phyloP scores from a whole-genome alignment of 345 rosid genomes.

The Hibiscus tridactylites region DNA sequence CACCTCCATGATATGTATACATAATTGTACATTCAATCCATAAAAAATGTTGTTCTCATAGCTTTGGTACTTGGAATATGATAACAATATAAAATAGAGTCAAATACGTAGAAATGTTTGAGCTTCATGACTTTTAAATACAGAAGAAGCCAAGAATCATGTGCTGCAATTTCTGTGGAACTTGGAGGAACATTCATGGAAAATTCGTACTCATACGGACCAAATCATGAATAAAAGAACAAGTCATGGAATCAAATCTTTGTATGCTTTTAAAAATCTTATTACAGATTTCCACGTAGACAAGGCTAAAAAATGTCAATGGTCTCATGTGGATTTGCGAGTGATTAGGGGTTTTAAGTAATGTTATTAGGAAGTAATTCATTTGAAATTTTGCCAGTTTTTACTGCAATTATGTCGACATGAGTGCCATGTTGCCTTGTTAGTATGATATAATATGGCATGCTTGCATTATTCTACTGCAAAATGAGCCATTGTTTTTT shows the following conservation, averaged over 20 bases:
- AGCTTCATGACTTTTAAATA: neutral
- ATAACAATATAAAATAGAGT: neutral
- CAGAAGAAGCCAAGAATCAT: neutral
- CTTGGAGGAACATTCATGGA: constrained; percentile 5
- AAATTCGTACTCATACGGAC: neutral
- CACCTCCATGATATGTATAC: neutral
- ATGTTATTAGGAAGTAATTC: neutral
- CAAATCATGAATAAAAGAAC: neutral
- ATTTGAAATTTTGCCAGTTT: neutral
- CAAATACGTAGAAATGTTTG: neutral
- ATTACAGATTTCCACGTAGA: neutral
- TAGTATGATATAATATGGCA: neutral
- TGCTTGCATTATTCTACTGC: neutral
- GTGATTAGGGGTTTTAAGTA: neutral
- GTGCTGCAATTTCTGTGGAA: neutral
- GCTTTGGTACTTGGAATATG: neutral
- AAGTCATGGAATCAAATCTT: neutral
- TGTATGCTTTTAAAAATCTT: neutral
- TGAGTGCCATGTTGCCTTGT: neutral
- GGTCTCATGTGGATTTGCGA: neutral
- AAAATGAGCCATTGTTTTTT: neutral
- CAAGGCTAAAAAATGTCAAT: neutral
- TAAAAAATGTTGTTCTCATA: too few relatives aligned
- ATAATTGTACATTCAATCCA: neutral
- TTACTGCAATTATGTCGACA: neutral